Base-by-base conservation (phyloP, 2,329 filamentous ascomycete genomes). In the Aspergillus novoparasiticus region DNA sequence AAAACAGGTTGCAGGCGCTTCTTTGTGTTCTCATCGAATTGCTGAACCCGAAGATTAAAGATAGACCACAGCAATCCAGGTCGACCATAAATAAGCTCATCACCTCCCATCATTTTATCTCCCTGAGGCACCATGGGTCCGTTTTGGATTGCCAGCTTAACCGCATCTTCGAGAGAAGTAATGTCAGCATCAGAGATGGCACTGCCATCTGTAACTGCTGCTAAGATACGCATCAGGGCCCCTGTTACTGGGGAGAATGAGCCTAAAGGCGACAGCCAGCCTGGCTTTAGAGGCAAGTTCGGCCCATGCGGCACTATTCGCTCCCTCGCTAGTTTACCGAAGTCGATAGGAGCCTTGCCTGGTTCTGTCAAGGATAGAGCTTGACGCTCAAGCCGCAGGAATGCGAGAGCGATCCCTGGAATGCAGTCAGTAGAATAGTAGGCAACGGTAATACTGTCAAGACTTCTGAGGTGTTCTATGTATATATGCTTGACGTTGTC, bases 61-160 rank as follows among this genome's bases (percentile, higher is more conserved):
- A 80, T 62, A 1, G 68, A 64, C 74, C 75, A 78, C 1, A 81
- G 60, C 6, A 81, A 64, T 1, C 79, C 79, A 36, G 74, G 72
- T 23, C 79, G 75, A 11, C 79, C 79, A 61, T 73, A 79, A 5
- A 81, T 48, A 36, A 78, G 64, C 57, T 80, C 79, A 56, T 81
- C 79, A 1, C 70, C 73, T 10, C 79, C 79, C 57, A 75, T 71
- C 19, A 67, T 67, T 14, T 65, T 67, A 41, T 66, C 71, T 55
- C 64, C 66, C 59, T 75, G 69, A 32, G 67, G 41, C 43, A 77
- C 64, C 11, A 72, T 48, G 43, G 66, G 66, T 0, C 68, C 72
- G 62, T 78, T 75, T 10, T 67, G 60, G 6, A 78, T 66, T 1
- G 78, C 73, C 8, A 71, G 30, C 4, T 73, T 60, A 12, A 75